phyloP scores from a whole-genome alignment of 306 rosid genomes.

The Cyamopsis tetragonoloba region DNA sequence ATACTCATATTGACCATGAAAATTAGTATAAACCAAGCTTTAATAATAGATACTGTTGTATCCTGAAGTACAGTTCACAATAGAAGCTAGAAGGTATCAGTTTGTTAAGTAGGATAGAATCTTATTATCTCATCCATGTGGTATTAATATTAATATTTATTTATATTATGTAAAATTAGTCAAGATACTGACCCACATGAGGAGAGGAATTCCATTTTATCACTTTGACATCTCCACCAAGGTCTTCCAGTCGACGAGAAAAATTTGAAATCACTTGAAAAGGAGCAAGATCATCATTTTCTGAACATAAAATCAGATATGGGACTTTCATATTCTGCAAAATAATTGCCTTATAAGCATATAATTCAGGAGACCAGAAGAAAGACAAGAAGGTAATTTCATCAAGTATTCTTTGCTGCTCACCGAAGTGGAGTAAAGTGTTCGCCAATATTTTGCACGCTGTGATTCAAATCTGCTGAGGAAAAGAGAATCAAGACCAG shows the following conservation, averaged over 20 bases:
- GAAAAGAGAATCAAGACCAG: slow-evolving; percentile 88
- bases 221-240: slow-evolving; percentile 80
- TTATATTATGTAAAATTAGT: neutral
- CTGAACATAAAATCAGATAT: slow-evolving; percentile 81
- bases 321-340: slow-evolving; percentile 87
- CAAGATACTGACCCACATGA: slow-evolving; percentile 72
- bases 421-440: slow-evolving; percentile 81
- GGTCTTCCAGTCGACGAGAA: slow-evolving; percentile 57
- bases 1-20: neutral
- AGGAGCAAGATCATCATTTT: slow-evolving; percentile 82
- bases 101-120: neutral
- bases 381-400: slow-evolving; percentile 1
- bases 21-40: slow-evolving; percentile 1
- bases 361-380: slow-evolving; percentile 6
- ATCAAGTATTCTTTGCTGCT: slow-evolving; percentile 26
- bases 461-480: slow-evolving; percentile 83
- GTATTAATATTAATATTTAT: too few species aligned
- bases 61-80: neutral
- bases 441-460: slow-evolving; percentile 94
- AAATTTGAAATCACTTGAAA: slow-evolving; percentile 71
- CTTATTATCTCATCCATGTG: neutral
- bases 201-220: slow-evolving; percentile 82
- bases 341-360: slow-evolving; percentile 18
- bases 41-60: neutral
- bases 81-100: neutral